phyloP scores from a whole-genome alignment of 2,329 filamentous ascomycete species.

The Venturia aucupariae region DNA sequence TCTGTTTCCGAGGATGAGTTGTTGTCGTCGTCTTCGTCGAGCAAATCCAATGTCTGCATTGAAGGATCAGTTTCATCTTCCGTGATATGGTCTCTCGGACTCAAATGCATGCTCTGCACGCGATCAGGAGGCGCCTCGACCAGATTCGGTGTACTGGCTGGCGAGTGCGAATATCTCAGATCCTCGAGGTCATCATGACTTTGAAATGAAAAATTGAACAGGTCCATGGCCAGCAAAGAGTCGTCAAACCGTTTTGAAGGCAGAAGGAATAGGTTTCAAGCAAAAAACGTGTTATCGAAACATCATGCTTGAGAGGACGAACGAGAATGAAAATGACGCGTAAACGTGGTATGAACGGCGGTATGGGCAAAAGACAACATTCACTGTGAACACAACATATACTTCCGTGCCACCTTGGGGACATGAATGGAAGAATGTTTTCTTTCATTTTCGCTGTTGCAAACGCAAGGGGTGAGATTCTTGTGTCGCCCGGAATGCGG shows the following conservation, averaged over 20 bases:
- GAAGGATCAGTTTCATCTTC: constrained; percentile 23
- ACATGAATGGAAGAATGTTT: background rate
- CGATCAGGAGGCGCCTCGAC: constrained; percentile 25
- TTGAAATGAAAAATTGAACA: constrained; percentile 8
- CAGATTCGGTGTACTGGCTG: constrained; percentile 22
- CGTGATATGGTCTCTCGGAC: constrained; percentile 19
- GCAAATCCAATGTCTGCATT: constrained; percentile 26
- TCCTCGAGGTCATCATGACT: constrained; percentile 16
- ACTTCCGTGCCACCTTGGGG: background rate
- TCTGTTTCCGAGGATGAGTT: constrained; percentile 15
- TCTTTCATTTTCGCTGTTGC: background rate
- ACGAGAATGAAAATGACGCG: constrained; percentile 5
- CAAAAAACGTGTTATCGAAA: background rate
- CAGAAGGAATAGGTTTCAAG: no score
- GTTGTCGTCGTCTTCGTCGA: constrained; percentile 21
- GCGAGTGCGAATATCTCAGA: constrained; percentile 16
- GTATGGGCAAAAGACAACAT: background rate
- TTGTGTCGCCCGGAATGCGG: background rate
- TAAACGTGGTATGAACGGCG: background rate
- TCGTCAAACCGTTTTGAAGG: background rate
- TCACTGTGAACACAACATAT: background rate
- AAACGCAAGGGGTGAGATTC: constrained; percentile 6
- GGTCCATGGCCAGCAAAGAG: background rate
- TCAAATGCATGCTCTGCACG: constrained; percentile 26
- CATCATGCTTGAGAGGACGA: background rate